phyloP scores from a whole-genome alignment of 1,139 yeast genomes.

The Insectozyma bohioensis region DNA sequence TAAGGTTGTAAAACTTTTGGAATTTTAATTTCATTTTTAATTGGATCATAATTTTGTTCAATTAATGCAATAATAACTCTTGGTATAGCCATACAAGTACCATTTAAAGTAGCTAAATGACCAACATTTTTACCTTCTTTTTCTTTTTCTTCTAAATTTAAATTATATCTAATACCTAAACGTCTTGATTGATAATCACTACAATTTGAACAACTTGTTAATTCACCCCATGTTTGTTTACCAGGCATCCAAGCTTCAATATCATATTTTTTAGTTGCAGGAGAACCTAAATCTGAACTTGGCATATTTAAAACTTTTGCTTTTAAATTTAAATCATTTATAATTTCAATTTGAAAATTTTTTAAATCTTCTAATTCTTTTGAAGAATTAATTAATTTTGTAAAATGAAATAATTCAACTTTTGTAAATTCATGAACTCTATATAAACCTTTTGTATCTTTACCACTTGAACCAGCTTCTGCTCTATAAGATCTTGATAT shows the following conservation, averaged over 20 bases:
- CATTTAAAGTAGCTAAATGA: constrained; percentile 84
- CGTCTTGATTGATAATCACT: constrained; percentile 89
- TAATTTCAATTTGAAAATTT: constrained; percentile 62
- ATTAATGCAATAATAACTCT: constrained; percentile 83
- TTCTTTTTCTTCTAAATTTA: background rate
- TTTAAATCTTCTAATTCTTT: constrained; percentile 60
- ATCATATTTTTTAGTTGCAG: constrained; percentile 89
- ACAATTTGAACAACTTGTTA: constrained; percentile 90
- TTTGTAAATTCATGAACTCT: constrained; percentile 98
- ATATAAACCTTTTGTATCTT: constrained; percentile 87
- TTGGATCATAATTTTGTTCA: constrained; percentile 76
- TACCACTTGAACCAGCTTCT: constrained; percentile 97
- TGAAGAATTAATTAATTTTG: constrained; percentile 45
- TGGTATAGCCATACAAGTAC: constrained; percentile 96
- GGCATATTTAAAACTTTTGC: constrained; percentile 91
- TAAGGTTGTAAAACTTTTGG: constrained; percentile 69
- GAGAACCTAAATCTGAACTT: constrained; percentile 86
- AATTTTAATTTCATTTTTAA: constrained; percentile 51
- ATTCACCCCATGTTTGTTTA: constrained; percentile 88
- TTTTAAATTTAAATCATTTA: constrained; percentile 66
- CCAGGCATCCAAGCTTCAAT: constrained; percentile 99
- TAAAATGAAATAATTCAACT: constrained; percentile 88
- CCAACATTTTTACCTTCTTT: constrained; percentile 35
- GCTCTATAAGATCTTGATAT: constrained; percentile 88
- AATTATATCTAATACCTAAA: constrained; percentile 59